Evolutionary conservation across 805 yeast species (phyloP).

Genomic region (Starmera quercuum): DNA sequence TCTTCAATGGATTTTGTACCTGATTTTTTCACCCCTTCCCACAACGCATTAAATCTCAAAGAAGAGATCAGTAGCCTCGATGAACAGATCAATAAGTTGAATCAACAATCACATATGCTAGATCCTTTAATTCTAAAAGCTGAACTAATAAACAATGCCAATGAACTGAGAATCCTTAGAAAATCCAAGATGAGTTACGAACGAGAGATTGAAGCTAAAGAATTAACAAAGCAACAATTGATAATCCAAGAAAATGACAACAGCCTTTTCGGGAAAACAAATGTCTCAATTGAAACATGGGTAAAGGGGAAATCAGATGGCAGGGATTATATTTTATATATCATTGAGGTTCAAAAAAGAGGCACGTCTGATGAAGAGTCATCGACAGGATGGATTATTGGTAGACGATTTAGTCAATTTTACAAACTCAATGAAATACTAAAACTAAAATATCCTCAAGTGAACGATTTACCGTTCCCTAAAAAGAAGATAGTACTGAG

Average conservation of each 20-base stretch:
- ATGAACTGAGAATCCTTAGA: constrained; percentile 58
- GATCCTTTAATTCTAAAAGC: constrained; percentile 72
- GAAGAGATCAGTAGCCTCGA: constrained; percentile 59
- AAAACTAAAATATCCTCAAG: constrained; percentile 41
- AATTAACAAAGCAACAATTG: constrained; percentile 70
- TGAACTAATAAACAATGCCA: constrained; percentile 68
- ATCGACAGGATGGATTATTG: constrained; percentile 83
- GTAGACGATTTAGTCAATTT: constrained; percentile 83
- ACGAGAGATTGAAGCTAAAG: constrained; percentile 67
- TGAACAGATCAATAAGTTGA: constrained; percentile 47
- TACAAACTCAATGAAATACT: constrained; percentile 61
- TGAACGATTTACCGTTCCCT: constrained; percentile 44
- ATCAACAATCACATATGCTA: constrained; percentile 56
- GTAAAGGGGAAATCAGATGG: constrained; percentile 47
- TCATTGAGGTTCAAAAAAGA: constrained; percentile 65
- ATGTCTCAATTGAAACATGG: constrained; percentile 39
- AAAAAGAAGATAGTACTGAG: constrained; percentile 61
- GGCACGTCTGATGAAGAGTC: constrained; percentile 27
- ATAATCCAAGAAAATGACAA: constrained; percentile 78
- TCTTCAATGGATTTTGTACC: constrained; percentile 23
- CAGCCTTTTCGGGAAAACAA: constrained; percentile 61
- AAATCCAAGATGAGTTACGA: constrained; percentile 62
- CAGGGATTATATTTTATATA: constrained; percentile 58
- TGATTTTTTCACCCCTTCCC: constrained; percentile 49
- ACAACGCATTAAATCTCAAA: constrained; percentile 57